Evolutionary conservation across 805 yeast species (phyloP).

Genomic region (Cyberlindnera maritima): DNA sequence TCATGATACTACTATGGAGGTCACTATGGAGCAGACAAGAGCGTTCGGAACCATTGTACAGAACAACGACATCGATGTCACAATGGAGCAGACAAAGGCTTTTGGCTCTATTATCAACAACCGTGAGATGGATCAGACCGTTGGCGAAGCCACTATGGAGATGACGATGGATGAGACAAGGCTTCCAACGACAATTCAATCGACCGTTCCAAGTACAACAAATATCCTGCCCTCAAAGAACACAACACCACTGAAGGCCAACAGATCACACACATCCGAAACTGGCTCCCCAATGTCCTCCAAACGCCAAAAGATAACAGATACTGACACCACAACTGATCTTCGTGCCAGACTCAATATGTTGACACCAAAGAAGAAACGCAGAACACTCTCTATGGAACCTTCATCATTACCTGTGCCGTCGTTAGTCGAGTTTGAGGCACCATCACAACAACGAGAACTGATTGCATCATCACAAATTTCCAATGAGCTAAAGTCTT

Average conservation of each 20-base stretch:
- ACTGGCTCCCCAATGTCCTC: conserved; percentile 30
- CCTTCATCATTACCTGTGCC: neutral
- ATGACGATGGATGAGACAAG: conserved; percentile 19
- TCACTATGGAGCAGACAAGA: conserved; percentile 22
- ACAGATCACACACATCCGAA: conserved; percentile 29
- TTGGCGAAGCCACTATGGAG: conserved; percentile 1
- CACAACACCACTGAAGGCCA: conserved; percentile 25
- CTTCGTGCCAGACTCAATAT: conserved; percentile 25
- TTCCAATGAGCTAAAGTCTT: conserved; percentile 17
- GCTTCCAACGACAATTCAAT: conserved; percentile 1
- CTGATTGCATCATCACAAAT: conserved; percentile 8
- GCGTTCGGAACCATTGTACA: conserved; percentile 8
- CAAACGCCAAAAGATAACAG: conserved; percentile 16
- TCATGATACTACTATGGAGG: conserved; percentile 1
- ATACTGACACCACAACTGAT: conserved; percentile 12
- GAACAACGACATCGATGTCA: conserved; percentile 1
- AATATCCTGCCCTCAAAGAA: neutral
- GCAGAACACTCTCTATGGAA: conserved; percentile 10
- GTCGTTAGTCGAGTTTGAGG: neutral
- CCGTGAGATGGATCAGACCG: neutral
- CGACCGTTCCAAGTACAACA: neutral
- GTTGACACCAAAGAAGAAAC: conserved; percentile 26
- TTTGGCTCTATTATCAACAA: conserved; percentile 7
- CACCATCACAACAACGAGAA: neutral
- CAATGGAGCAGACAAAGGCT: conserved; percentile 21